Evolutionary conservation across 1,139 yeast species (phyloP), one percentile per base, ranked within the genome.

Genomic region (Pichia sp.): DNA sequence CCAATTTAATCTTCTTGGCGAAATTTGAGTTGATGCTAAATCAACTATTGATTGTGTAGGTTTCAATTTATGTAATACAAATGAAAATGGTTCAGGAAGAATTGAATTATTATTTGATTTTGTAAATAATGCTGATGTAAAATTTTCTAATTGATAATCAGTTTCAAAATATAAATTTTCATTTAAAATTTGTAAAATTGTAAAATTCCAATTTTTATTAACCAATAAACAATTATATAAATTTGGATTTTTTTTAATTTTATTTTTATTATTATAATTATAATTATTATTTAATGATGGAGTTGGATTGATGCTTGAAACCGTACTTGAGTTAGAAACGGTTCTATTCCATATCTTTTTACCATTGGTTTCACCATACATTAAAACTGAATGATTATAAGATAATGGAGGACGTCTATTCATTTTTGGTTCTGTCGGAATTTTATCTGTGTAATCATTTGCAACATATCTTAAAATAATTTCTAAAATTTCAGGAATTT

Each of bases 401-500:
- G 86, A 80, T 57, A 80, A 64, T 12, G 95, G 95, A 49, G 73
- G 74, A 53, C 94, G 72, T 52, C 94, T 65, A 1, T 71, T 60
- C 35, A 85, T 83, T 0, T 77, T 64, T 11, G 63, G 62, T 57
- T 83, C 90, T 46, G 71, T 75, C 3, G 92, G 87, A 20, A 79
- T 67, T 5, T 62, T 60, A 6, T 76, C 66, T 24, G 63, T 59
- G 40, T 63, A 64, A 31, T 67, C 65, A 40, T 63, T 59, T 46
- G 83, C 86, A 12, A 86, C 80, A 60, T 69, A 77, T 25, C 69
- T 67, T 27, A 87, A 57, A 16, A 89, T 84, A 48, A 71, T 69
- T 52, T 72, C 65, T 22, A 87, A 69, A 46, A 89, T 81, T 61
- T 89, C 96, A 0, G 96, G 96, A 22, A 83, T 79, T 42, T 71